phyloP scores from a whole-genome alignment of 2,329 filamentous ascomycete genomes.

The Piedraia hortae region DNA sequence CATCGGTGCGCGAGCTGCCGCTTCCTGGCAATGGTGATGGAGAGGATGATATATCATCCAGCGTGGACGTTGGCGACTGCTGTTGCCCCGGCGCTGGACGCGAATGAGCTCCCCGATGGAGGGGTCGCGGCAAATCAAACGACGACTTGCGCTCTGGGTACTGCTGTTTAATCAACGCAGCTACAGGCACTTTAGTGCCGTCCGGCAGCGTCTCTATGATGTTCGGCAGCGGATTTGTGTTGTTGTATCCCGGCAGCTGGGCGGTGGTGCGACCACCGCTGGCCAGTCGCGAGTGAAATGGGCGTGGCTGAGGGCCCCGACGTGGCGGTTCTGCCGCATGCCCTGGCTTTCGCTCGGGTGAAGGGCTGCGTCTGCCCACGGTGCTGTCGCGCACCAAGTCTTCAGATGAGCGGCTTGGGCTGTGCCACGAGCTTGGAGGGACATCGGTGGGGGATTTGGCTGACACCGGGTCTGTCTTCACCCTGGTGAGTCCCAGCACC shows the following conservation, averaged over 20 bases:
- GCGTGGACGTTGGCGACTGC: slow-evolving; percentile 15
- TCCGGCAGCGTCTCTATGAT: slow-evolving; percentile 32
- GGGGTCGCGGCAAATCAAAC: slow-evolving; percentile 10
- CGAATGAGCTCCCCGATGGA: slow-evolving; percentile 11
- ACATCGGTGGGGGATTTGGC: slow-evolving; percentile 1
- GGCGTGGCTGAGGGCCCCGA: slow-evolving; percentile 15
- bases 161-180: slow-evolving; percentile 5
- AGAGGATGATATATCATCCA: slow-evolving; percentile 36
- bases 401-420: slow-evolving; percentile 3
- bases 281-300: slow-evolving; percentile 28
- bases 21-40: slow-evolving; percentile 44
- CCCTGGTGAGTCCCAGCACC: slow-evolving; percentile 28
- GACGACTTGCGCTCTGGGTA: slow-evolving; percentile 25
- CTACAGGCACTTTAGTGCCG: slow-evolving; percentile 10
- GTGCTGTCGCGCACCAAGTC: slow-evolving; percentile 1
- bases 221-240: slow-evolving; percentile 22
- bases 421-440: slow-evolving; percentile 1
- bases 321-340: slow-evolving; percentile 5
- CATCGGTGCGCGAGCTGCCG: slow-evolving; percentile 40
- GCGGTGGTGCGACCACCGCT: slow-evolving; percentile 26
- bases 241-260: slow-evolving; percentile 20
- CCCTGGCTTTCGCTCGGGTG: slow-evolving; percentile 7
- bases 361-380: slow-evolving; percentile 1
- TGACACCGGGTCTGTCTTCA: slow-evolving; percentile 37
- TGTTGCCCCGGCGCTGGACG: slow-evolving; percentile 11